Percentiles rank a stretch among this genome's conserved stretches.
Evolutionary conservation across 2,329 filamentous ascomycete species (phyloP).

Genomic region (Penicillium sp.): DNA sequence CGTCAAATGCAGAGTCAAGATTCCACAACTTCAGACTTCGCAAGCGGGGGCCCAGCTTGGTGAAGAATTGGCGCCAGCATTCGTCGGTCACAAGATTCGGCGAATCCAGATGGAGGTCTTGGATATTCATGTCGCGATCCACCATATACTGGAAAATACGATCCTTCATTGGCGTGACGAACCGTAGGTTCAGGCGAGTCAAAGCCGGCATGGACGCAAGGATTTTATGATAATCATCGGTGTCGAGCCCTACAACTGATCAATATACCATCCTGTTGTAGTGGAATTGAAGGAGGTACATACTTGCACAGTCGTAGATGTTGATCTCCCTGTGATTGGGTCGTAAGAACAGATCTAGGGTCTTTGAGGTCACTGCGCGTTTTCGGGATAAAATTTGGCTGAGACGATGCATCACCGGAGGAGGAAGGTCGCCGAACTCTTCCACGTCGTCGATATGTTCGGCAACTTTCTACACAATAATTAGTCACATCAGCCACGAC

Average conservation of each 20-base stretch:
- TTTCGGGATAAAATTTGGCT: conserved; percentile 65
- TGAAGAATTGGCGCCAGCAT: conserved; percentile 71
- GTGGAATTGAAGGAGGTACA: conserved; percentile 21
- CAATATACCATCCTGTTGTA: conserved; percentile 4
- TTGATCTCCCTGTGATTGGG: conserved; percentile 56
- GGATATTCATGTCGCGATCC: conserved; percentile 66
- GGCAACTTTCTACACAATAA: conserved; percentile 51
- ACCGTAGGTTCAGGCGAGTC: conserved; percentile 70
- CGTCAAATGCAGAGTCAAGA: conserved; percentile 77
- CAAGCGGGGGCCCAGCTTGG: conserved; percentile 62
- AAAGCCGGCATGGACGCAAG: conserved; percentile 72
- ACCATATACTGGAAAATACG: conserved; percentile 76
- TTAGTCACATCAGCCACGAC: not conserved
- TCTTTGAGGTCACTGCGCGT: conserved; percentile 53
- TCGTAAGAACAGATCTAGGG: conserved; percentile 48
- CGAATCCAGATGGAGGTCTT: conserved; percentile 74
- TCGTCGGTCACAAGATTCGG: conserved; percentile 77
- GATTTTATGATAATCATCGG: conserved; percentile 75
- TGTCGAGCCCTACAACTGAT: conserved; percentile 58
- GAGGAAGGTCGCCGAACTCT: conserved; percentile 62
- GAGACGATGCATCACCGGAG: conserved; percentile 55
- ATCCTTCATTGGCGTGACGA: conserved; percentile 91
- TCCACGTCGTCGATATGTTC: conserved; percentile 63
- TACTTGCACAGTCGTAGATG: conserved; percentile 61
- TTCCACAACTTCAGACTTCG: conserved; percentile 74